These are phyloP conservation scores for Furcasterigmium furcatum DNA, from an alignment of 2,329 filamentous ascomycete species.

Conservation along the genomic window DNA sequence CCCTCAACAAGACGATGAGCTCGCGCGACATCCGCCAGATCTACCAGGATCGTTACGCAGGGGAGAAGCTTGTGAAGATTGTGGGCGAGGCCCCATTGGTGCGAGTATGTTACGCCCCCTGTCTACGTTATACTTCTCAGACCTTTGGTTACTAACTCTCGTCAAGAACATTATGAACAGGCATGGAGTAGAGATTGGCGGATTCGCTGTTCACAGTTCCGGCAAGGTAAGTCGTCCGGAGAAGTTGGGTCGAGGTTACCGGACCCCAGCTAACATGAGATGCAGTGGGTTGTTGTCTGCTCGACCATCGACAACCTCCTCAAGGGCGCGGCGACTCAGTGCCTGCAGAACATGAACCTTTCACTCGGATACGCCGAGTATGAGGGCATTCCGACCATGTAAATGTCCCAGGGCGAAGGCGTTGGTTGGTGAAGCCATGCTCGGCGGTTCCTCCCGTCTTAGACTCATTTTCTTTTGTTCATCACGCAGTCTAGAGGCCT, in stretches of 20 bases:
- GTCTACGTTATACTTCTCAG: too few species aligned
- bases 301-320: slow-evolving; percentile 91
- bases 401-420: slow-evolving; percentile 10
- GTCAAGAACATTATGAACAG: slow-evolving; percentile 83
- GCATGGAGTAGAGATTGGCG: slow-evolving; percentile 91
- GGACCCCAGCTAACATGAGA: too few species aligned
- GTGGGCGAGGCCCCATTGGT: slow-evolving; percentile 75
- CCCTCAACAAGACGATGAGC: slow-evolving; percentile 80
- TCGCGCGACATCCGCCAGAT: slow-evolving; percentile 89
- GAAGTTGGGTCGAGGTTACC: slow-evolving; percentile 6
- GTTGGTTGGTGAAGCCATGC: neutral
- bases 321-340: slow-evolving; percentile 92
- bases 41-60: slow-evolving; percentile 94
- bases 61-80: slow-evolving; percentile 92
- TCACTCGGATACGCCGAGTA: slow-evolving; percentile 87
- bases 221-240: slow-evolving; percentile 54
- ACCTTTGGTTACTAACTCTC: too few species aligned
- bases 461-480: neutral
- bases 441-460: neutral
- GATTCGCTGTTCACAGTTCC: slow-evolving; percentile 86
- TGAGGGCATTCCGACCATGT: slow-evolving; percentile 71
- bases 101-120: too few species aligned
- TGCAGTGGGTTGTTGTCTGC: too few species aligned
- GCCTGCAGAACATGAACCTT: slow-evolving; percentile 93
- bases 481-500: neutral